Base-by-base conservation (phyloP, 225 moss, liverwort and hornwort genomes). In the Physcomitrellopsis africana region DNA sequence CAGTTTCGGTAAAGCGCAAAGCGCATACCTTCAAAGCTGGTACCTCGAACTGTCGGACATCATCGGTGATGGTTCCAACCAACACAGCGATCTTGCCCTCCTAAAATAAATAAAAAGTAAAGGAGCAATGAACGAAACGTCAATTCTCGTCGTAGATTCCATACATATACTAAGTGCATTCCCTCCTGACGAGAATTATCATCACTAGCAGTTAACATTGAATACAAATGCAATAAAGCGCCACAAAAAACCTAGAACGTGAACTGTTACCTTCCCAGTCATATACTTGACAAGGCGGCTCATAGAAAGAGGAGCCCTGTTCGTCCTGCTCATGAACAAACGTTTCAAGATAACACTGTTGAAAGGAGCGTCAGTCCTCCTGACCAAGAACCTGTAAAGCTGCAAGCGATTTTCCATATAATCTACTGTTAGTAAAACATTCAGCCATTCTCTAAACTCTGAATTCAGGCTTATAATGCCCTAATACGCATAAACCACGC, bases 331-430 rank as follows among this genome's bases (percentile, higher is more conserved):
- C 92, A 91, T 87, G 45, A 92, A 94, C 60, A 96, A 79, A 44
- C 94, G 90, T 75, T 91, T 94, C 81, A 96, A 52, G 18, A 94
- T 19, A 56, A 94, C 94, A 3, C 55, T 80, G 66, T 92, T 96
- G 82, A 96, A 96, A 0, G 92, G 88, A 13, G 90, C 79, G 12
- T 92, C 91, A 2, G 96, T 94, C 83, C 96, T 89, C 42, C 96
- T 84, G 16, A 96, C 96, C 76, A 96, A 70, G 63, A 96, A 96
- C 67, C 88, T 82, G 81, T 94, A 94, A 23, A 96, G 85, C 93
- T 81, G 71, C 26, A 72, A 7, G 7, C 7, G 32, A 37, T 7
- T 4, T 23, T 11, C 61, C 77, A 81, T 60, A 29, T 55, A 45
- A 3, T 0, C 20, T 18, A 18, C 41, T 0, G 3, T 54, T 14